Conservation (phyloP, 257 asterid genomes). For the Lantana camara region DNA sequence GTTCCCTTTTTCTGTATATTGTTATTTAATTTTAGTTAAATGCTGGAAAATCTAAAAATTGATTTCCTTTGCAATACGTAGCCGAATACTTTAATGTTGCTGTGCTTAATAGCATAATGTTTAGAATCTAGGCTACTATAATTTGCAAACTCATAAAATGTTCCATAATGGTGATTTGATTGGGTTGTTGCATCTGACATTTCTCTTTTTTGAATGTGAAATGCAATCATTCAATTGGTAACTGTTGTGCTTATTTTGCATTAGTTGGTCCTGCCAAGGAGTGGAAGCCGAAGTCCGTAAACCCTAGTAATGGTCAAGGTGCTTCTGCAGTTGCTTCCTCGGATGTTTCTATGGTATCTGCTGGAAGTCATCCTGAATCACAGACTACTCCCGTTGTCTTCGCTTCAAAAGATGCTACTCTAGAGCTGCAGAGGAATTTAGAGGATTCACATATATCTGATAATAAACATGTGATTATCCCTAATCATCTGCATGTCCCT, state of each 20-base stretch:
- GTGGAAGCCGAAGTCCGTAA: conserved; percentile 87
- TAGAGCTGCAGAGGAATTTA: conserved; percentile 66
- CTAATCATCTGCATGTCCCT: conserved; percentile 84
- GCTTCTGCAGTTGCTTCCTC: conserved; percentile 43
- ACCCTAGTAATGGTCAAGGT: conserved; percentile 48
- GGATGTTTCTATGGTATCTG: conserved; percentile 46
- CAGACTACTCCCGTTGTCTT: conserved; percentile 36
- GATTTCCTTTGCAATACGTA: conserved; percentile 10
- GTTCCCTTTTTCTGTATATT: neutral
- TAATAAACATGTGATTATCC: conserved; percentile 75
- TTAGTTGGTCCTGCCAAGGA: conserved; percentile 71
- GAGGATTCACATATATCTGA: conserved; percentile 62
- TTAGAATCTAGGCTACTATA: conserved; percentile 4
- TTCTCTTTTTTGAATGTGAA: conserved; percentile 17
- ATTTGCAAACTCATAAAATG: conserved; percentile 8
- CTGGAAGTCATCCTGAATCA: conserved; percentile 45
- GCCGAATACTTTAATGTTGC: neutral
- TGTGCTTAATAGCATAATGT: conserved; percentile 4
- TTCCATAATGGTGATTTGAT: conserved; percentile 10
- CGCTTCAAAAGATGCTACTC: conserved; percentile 53
- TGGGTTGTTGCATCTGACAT: no score
- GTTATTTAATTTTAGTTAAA: conserved; percentile 8
- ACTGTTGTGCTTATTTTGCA: conserved; percentile 29
- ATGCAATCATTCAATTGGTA: conserved; percentile 14
- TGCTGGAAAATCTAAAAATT: conserved; percentile 2